A percentile compares a stretch with the other conserved stretches of the same genome.
Evolutionary conservation across 2,329 filamentous ascomycete genomes (phyloP).

Genomic region (Nigrospora oryzae): DNA sequence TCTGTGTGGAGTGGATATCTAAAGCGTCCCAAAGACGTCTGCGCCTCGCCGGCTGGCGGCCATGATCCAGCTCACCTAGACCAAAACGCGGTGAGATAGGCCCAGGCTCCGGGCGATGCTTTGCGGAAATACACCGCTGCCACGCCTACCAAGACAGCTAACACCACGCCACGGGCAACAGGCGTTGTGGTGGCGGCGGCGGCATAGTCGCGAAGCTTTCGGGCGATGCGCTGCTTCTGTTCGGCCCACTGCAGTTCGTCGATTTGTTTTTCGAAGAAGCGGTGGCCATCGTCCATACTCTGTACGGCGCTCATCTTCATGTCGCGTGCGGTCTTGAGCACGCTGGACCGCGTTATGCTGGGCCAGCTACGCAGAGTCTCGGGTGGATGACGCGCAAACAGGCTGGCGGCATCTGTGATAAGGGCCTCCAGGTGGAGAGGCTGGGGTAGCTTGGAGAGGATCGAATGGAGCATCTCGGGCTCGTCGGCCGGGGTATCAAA

Average conservation of each 20-base stretch:
- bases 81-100: constrained; percentile 15
- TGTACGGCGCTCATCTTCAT: constrained; percentile 40
- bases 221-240: constrained; percentile 37
- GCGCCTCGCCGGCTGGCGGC: too few species aligned
- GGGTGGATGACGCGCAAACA: constrained; percentile 64
- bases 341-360: constrained; percentile 64
- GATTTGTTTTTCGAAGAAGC: constrained; percentile 63
- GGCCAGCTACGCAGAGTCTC: constrained; percentile 64
- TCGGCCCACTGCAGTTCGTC: constrained; percentile 63
- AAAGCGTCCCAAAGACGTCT: too few species aligned
- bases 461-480: constrained; percentile 85
- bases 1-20: too few species aligned
- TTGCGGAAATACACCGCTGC: constrained; percentile 61
- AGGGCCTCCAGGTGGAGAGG: constrained; percentile 74
- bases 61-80: neutral
- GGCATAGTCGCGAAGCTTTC: constrained; percentile 55
- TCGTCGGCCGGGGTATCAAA: constrained; percentile 75
- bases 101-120: constrained; percentile 20
- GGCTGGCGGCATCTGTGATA: constrained; percentile 53
- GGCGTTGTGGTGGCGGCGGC: neutral
- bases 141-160: constrained; percentile 59
- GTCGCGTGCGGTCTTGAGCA: constrained; percentile 72
- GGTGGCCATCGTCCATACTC: constrained; percentile 56
- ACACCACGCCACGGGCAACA: constrained; percentile 51
- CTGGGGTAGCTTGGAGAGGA: constrained; percentile 77